Percentiles rank a stretch among this genome's conserved stretches.
These are phyloP conservation scores for Tuber indicum DNA, from an alignment of 495 filamentous ascomycete genomes.

Conservation along the genomic window DNA sequence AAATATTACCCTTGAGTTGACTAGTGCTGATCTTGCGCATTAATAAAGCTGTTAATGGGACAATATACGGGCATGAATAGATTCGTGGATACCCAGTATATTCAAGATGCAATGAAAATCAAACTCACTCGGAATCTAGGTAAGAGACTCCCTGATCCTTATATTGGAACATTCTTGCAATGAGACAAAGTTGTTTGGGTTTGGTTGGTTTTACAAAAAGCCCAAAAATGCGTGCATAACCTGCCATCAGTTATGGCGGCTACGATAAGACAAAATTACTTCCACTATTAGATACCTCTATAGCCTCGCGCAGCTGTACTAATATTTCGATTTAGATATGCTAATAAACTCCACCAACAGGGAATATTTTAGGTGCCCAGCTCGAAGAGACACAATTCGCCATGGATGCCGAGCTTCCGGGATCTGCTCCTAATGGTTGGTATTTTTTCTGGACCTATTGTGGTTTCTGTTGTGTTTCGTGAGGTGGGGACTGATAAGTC, in stretches of 20 bases:
- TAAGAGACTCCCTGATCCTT: background rate
- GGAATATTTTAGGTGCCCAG: conserved; percentile 14
- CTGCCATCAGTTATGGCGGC: too few relatives aligned
- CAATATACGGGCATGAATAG: conserved; percentile 1
- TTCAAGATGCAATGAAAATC: background rate
- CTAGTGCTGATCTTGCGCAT: background rate
- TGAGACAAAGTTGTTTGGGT: background rate
- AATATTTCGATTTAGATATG: background rate
- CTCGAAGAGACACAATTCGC: conserved; percentile 20
- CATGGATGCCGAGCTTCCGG: conserved; percentile 11
- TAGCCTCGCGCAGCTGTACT: too few relatives aligned
- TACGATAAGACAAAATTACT: background rate
- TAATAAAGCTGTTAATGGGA: background rate
- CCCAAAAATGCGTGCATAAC: background rate
- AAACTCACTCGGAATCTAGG: background rate
- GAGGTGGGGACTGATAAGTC: too few relatives aligned
- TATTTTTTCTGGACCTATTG: background rate
- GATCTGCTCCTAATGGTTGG: conserved; percentile 5
- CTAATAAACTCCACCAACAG: conserved; percentile 8
- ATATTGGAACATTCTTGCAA: background rate
- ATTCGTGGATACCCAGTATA: background rate
- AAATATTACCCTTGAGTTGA: background rate
- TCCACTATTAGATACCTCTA: too few relatives aligned
- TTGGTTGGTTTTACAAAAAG: background rate
- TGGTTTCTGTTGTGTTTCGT: background rate